Conservation (phyloP, 208 protist genomes). For the Blastocrithidia nonstop region DNA sequence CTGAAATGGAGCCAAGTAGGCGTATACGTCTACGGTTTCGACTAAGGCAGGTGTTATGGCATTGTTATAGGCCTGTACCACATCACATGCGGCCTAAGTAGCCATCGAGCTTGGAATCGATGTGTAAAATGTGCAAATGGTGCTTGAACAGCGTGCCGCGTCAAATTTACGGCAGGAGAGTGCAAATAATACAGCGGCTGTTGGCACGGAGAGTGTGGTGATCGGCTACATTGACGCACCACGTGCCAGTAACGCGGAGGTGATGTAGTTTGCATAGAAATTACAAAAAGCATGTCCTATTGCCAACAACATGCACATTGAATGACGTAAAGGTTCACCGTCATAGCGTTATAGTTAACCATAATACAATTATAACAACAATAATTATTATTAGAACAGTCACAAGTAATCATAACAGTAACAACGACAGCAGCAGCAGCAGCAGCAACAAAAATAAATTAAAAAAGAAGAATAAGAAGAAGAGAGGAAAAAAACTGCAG, state of each 20-base stretch:
- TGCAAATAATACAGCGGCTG: background rate
- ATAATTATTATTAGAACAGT: too few species aligned
- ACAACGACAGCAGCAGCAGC: background rate
- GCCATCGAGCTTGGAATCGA: constrained; percentile 70
- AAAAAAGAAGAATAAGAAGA: too few species aligned
- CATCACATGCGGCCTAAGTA: constrained; percentile 72
- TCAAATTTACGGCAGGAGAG: background rate
- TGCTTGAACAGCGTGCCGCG: constrained; percentile 31
- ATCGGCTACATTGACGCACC: constrained; percentile 82
- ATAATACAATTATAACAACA: too few species aligned
- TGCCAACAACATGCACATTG: constrained; percentile 42
- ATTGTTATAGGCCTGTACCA: constrained; percentile 70
- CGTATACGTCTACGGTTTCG: constrained; percentile 17
- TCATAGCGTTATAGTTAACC: too few species aligned
- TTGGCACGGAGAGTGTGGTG: constrained; percentile 39
- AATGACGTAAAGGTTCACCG: constrained; percentile 20
- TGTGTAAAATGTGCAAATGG: constrained; percentile 59
- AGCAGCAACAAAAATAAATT: background rate
- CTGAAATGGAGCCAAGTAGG: background rate
- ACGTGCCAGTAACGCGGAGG: constrained; percentile 34
- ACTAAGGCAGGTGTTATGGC: constrained; percentile 51
- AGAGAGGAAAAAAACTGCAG: too few species aligned
- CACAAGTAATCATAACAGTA: too few species aligned
- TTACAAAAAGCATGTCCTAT: constrained; percentile 61
- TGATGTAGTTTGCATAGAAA: constrained; percentile 56